Conservation (phyloP, 768 basidiomycete species). For the Omphalotus guepiniiformis region DNA sequence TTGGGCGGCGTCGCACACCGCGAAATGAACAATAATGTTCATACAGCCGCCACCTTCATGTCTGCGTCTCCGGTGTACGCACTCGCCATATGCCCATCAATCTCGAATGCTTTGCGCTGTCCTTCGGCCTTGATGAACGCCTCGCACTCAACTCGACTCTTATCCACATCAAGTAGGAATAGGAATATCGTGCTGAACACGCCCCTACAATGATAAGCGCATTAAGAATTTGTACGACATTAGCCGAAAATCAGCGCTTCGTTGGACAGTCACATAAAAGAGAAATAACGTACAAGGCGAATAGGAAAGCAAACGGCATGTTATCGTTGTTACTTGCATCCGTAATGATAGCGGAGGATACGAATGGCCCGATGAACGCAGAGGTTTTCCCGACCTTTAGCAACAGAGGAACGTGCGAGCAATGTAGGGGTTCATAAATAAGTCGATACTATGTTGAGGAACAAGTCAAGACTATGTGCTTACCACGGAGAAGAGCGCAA, state of each 20-base stretch:
- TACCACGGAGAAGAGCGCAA: conserved; percentile 71
- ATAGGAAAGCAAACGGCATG: conserved; percentile 73
- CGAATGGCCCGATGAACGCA: conserved; percentile 72
- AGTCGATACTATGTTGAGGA: too few species aligned
- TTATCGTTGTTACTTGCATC: conserved; percentile 65
- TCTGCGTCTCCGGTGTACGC: conserved; percentile 19
- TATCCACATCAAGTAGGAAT: conserved; percentile 58
- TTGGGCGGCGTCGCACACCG: not conserved
- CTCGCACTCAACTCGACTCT: conserved; percentile 60
- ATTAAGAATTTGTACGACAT: not conserved
- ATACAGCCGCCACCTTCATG: conserved; percentile 8
- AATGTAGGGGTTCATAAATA: not conserved
- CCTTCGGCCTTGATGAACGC: conserved; percentile 57
- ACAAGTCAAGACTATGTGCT: conserved; percentile 11
- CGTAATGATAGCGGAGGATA: conserved; percentile 71
- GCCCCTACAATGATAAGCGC: conserved; percentile 31
- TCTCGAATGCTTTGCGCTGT: conserved; percentile 29
- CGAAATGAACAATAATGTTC: not conserved
- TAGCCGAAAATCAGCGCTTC: not conserved
- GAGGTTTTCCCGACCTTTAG: conserved; percentile 67
- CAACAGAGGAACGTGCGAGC: not conserved
- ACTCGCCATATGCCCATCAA: conserved; percentile 14
- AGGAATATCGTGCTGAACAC: conserved; percentile 53
- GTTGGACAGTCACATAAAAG: too few species aligned
- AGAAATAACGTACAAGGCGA: conserved; percentile 49